Base-by-base conservation (phyloP, 352 stramenopile genomes). In the Pythium dissotocum region DNA sequence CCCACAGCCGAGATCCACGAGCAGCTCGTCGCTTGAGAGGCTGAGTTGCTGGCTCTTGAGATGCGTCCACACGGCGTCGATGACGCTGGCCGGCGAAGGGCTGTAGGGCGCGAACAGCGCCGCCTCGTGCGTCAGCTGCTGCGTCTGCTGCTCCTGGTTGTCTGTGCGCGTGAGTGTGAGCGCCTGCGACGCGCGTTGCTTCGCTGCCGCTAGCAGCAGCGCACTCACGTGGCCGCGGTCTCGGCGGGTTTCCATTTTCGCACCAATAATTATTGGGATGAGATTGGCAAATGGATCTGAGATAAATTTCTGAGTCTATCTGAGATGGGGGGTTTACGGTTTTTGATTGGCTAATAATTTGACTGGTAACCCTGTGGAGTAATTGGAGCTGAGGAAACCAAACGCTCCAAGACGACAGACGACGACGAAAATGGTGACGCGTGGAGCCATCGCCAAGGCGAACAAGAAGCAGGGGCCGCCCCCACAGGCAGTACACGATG, bases 1-100 rank as follows among this genome's bases (percentile, higher is more conserved):
- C 30, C 88, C 88, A 33, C 86, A 96, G 40, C 86, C 86, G 52
- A 94, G 81, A 65, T 95, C 88, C 35, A 95, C 85, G 26, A 95
- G 68, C 44, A 93, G 71, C 42, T 96, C 86, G 6, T 77, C 16
- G 0, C 58, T 16, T 1, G 36, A 54, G 18, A 93, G 70, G 0
- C 62, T 38, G 10, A 72, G 30, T 0, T 65, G 48, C 21, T 65
- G 51, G 0, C 21, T 18, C 30, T 74, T 65, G 33, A 94, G 60
- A 24, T 77, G 72, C 2, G 74, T 69, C 88, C 88, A 94, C 6
- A 96, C 81, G 12, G 82, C 77, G 52, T 80, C 62, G 56, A 94
- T 83, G 24, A 94, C 53, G 8, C 62, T 69, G 28, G 70, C 26
- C 6, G 88, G 85, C 1, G 83, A 93, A 30, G 88, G 88, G 64